Evolutionary conservation across 139 green algal species (phyloP), one percentile per base, ranked within the genome.

Genomic region (Chlorella sp.): DNA sequence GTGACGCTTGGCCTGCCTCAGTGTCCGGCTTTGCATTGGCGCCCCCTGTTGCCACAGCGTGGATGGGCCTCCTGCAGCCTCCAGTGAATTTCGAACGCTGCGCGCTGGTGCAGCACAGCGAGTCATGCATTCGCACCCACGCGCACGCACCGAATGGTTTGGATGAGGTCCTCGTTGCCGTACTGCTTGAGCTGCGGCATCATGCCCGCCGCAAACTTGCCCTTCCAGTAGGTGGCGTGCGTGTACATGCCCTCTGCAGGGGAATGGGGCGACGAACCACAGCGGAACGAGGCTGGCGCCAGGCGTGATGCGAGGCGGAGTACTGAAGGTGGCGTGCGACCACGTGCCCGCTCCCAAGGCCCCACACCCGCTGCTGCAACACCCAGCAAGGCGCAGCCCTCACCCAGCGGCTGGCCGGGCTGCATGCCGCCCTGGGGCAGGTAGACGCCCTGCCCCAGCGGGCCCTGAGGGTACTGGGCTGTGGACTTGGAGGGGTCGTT

Each of bases 401-500:
- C 65, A 72, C 65, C 65, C n/a, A 72, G 65, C 32, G 65, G 32
- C n/a, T 17, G n/a, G 65, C 65, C 65, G 32, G 65, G 65, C 65
- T 72, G 13, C 65, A 72, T 72, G 65, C 15, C 30, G 30, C 36
- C 65, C 30, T 72, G 65, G 32, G 69, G 69, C 69, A 76, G 69
- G 23, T 30, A 56, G 23, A 76, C 57, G 69, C 69, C 69, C 34
- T 25, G 38, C 36, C 70, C 70, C 70, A 78, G 70, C 13, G 70
- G 70, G 39, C 70, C 70, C 4, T 56, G 70, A 1, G 39, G 21
- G 39, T n/a, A 32, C 7, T 36, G 5, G 18, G 32, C 39, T 11
- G n/a, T 34, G 0, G 30, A 20, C 39, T 78, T 78, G 39, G 28
- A 20, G 9, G 30, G 25, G 70, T 78, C 44, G 32, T 55, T 78